A percentile compares a stretch with the other conserved stretches of the same genome.
These are phyloP conservation scores for Coniochaeta pulveracea DNA, from an alignment of 2,329 filamentous ascomycete species.

Conservation along the genomic window DNA sequence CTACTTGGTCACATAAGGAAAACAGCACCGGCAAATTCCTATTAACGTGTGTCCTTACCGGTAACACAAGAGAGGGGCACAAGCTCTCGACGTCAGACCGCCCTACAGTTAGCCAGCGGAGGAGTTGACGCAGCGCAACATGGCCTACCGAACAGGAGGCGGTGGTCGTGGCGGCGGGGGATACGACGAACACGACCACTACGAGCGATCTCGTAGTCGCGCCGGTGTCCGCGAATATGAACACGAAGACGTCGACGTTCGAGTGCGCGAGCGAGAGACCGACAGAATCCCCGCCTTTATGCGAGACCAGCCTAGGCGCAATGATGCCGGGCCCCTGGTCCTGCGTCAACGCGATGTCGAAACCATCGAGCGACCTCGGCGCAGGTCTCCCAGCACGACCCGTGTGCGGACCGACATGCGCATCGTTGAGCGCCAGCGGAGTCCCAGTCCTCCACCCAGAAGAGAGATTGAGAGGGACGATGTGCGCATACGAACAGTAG, in stretches of 20 bases:
- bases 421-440: conserved; percentile 29
- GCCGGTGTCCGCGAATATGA: conserved; percentile 24
- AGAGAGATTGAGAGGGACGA: conserved; percentile 21
- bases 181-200: conserved; percentile 5
- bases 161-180: conserved; percentile 2
- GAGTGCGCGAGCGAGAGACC: conserved; percentile 29
- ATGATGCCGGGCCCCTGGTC: conserved; percentile 39
- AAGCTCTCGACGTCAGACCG: too few species aligned
- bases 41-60: too few species aligned
- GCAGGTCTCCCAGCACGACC: conserved; percentile 28
- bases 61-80: too few species aligned
- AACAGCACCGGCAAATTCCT: too few species aligned
- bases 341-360: conserved; percentile 44
- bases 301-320: conserved; percentile 34
- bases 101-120: too few species aligned
- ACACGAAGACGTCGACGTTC: conserved; percentile 23
- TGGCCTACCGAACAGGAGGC: conserved; percentile 8
- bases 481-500: conserved; percentile 15
- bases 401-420: conserved; percentile 26
- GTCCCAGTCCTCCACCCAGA: conserved; percentile 22
- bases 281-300: conserved; percentile 38
- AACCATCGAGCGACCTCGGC: conserved; percentile 35
- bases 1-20: too few species aligned
- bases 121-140: too few species aligned
- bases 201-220: conserved; percentile 7